These are phyloP conservation scores for Silene coronaria DNA, from an alignment of 179 eudicot genomes.

Conservation along the genomic window DNA sequence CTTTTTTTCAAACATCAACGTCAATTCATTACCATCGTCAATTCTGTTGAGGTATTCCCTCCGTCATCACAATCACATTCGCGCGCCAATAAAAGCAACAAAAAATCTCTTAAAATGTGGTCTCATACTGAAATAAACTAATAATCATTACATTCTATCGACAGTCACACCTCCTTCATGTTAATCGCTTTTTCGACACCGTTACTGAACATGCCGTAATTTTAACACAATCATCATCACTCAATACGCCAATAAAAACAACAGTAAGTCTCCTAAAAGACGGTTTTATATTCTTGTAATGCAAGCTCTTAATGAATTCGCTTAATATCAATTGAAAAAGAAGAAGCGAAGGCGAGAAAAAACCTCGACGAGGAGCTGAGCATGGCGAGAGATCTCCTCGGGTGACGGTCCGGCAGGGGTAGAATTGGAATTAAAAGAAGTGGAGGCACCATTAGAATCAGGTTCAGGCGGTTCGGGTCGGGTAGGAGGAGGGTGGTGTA, in stretches of 20 bases:
- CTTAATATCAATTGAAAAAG: background rate
- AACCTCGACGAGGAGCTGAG: conserved; percentile 87
- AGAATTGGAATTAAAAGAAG: conserved; percentile 23
- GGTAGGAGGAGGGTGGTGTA: background rate
- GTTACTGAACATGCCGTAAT: background rate
- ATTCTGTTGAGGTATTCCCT: no score
- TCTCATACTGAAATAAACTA: background rate
- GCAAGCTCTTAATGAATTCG: background rate
- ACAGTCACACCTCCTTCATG: background rate
- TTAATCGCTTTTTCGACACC: no score
- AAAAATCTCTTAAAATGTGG: background rate
- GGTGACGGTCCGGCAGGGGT: conserved; percentile 27
- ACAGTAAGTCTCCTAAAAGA: background rate
- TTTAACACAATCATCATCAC: background rate
- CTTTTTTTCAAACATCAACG: conserved; percentile 30
- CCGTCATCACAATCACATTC: background rate
- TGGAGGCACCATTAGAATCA: conserved; percentile 34
- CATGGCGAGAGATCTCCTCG: conserved; percentile 68
- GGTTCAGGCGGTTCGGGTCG: conserved; percentile 15
- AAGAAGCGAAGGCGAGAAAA: no score
- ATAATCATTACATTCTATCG: background rate
- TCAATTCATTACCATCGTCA: background rate
- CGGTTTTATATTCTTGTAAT: no score
- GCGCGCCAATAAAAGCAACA: background rate
- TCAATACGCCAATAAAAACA: background rate